Conservation (phyloP, 2,329 filamentous ascomycete species). For the Monilinia fructigena region DNA sequence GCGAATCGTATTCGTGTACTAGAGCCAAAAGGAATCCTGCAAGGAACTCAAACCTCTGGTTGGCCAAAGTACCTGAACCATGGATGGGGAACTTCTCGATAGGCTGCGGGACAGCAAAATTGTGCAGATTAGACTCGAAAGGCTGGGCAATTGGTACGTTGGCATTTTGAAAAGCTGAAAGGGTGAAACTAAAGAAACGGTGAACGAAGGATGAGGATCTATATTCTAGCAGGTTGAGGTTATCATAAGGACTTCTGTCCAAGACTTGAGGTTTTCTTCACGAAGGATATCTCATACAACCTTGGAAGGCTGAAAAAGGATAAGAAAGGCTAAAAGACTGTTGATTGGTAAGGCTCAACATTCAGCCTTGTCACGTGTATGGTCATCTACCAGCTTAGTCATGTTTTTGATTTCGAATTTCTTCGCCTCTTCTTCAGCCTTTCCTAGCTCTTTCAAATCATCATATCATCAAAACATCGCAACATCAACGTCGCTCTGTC, state of each 20-base stretch:
- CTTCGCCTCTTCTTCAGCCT: slow-evolving; percentile 20
- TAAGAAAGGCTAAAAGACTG: neutral
- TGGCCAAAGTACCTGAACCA: neutral
- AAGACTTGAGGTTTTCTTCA: no score
- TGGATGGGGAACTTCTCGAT: slow-evolving; percentile 12
- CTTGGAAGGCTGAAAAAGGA: neutral
- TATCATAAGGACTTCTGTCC: neutral
- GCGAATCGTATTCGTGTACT: slow-evolving; percentile 22
- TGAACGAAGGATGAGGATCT: neutral
- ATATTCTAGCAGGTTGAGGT: neutral
- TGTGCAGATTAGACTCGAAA: slow-evolving; percentile 17
- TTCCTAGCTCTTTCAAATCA: slow-evolving; percentile 5
- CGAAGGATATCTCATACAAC: no score
- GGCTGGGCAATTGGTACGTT: neutral
- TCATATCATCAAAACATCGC: neutral
- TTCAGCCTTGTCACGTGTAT: slow-evolving; percentile 6
- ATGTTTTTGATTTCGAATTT: slow-evolving; percentile 3
- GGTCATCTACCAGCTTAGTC: neutral
- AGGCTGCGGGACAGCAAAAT: slow-evolving; percentile 18
- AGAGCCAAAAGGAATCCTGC: neutral
- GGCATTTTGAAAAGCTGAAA: neutral
- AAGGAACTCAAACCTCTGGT: slow-evolving; percentile 1
- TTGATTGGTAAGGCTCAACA: neutral
- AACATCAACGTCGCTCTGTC: slow-evolving; percentile 8
- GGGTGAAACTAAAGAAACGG: neutral